phyloP scores from a whole-genome alignment of 2,329 filamentous ascomycete species.

The Trichoderma koningiopsis region DNA sequence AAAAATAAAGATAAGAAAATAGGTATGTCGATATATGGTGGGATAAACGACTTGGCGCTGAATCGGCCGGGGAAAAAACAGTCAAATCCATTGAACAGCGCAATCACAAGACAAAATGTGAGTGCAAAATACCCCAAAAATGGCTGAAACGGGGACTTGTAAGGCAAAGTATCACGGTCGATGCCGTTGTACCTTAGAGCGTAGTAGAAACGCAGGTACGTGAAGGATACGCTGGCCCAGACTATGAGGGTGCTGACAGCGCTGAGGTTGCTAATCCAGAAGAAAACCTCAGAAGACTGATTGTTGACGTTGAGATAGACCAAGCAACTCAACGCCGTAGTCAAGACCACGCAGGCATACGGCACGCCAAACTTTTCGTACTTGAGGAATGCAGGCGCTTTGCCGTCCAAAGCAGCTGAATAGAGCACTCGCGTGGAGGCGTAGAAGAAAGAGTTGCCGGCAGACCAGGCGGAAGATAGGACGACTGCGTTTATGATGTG shows the following conservation, averaged over 20 bases:
- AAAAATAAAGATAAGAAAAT: conserved; percentile 64
- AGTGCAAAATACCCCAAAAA: conserved; percentile 68
- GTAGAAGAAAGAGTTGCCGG: conserved; percentile 60
- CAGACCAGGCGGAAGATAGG: conserved; percentile 61
- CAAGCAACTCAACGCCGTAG: conserved; percentile 62
- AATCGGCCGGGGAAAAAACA: conserved; percentile 64
- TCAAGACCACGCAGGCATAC: conserved; percentile 36
- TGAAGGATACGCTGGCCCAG: conserved; percentile 67
- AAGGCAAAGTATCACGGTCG: conserved; percentile 64
- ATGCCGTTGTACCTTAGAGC: conserved; percentile 67
- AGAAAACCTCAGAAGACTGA: conserved; percentile 61
- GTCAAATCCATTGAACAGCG: conserved; percentile 71
- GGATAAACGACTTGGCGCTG: conserved; percentile 58
- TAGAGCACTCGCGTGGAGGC: conserved; percentile 53
- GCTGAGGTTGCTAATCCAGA: conserved; percentile 62
- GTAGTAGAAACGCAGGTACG: conserved; percentile 69
- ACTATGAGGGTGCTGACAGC: conserved; percentile 72
- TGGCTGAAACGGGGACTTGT: conserved; percentile 67
- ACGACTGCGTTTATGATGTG: conserved; percentile 60
- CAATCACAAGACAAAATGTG: conserved; percentile 63
- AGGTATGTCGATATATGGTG: conserved; percentile 69
- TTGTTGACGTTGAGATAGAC: conserved; percentile 63
- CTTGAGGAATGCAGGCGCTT: conserved; percentile 46
- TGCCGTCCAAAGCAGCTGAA: conserved; percentile 46
- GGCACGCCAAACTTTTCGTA: conserved; percentile 37